Base-by-base conservation (phyloP, 306 rosid genomes). In the Medicago ruthenica region DNA sequence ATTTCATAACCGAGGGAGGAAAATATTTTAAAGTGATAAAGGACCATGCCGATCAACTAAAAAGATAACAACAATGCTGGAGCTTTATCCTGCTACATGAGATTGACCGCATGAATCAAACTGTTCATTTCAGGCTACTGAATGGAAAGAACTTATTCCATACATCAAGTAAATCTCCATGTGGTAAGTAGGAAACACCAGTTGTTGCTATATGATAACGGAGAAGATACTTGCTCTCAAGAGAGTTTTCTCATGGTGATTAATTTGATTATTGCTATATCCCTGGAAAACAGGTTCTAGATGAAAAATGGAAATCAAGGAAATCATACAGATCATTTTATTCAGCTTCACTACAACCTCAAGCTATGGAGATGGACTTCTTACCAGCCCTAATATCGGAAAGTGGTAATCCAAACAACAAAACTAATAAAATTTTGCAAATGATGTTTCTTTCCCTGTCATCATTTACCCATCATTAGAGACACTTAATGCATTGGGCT, bases 31-130 rank as follows among this genome's bases (percentile, higher is more conserved):
- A 58, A 76, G 50, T n/a, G 36, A 77, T 34, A 40, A 48, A 77
- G 42, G 61, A 77, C 59, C 47, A 61, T 77, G 41, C 76, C 50
- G 24, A 54, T 42, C 37, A 78, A 77, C 58, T 6, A 72, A 61
- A 39, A 31, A 6, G 42, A 65, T 15, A 57, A 48, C 22, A 54
- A 9, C 27, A 61, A 53, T 4, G 14, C 22, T 10, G 57, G 2
- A 60, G 63, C 31, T 21, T 45, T 10, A 42, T 71, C 18, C 54
- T 7, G 48, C 76, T 34, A 20, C 10, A 59, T 44, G 70, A 45
- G 34, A 69, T 59, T 14, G 8, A 15, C 54, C 21, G 34, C 13
- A 57, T 69, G 61, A 53, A 60, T 57, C 61, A 57, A 65, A 21
- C 15, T 1, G 50, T 21, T 66, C 57, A 58, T 50, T 57, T 57